Percentiles rank a stretch among this genome's conserved stretches.
phyloP scores from a whole-genome alignment of 2,329 filamentous ascomycete genomes.

The Tricladium varicosporioides region DNA sequence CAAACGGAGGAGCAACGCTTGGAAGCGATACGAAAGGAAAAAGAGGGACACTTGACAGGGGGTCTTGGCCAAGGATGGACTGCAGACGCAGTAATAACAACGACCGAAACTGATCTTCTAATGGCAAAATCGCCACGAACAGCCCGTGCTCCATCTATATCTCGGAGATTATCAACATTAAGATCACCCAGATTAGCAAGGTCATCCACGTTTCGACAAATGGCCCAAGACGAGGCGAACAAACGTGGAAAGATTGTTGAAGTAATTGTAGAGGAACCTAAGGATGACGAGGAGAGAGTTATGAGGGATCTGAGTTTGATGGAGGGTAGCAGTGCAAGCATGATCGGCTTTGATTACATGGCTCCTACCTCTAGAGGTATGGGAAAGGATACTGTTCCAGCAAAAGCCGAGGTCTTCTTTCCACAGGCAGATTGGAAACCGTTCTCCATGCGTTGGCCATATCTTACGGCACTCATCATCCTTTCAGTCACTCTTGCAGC shows the following conservation, averaged over 20 bases:
- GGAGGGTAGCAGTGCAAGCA: constrained; percentile 19
- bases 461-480: constrained; percentile 51
- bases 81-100: constrained; percentile 46
- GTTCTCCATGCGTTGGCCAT: constrained; percentile 62
- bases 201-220: constrained; percentile 44
- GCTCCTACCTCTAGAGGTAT: constrained; percentile 2
- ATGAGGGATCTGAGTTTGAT: constrained; percentile 30
- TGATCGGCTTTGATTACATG: constrained; percentile 18
- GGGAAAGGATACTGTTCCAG: constrained; percentile 24
- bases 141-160: constrained; percentile 14
- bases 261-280: constrained; percentile 47
- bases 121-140: constrained; percentile 26
- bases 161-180: constrained; percentile 22
- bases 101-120: constrained; percentile 45
- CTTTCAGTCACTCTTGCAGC: constrained; percentile 52
- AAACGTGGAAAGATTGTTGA: constrained; percentile 58
- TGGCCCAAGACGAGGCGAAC: constrained; percentile 59
- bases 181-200: constrained; percentile 27
- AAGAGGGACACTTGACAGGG: constrained; percentile 54
- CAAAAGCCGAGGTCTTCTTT: constrained; percentile 53
- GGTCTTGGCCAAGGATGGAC: constrained; percentile 55
- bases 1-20: constrained; percentile 21
- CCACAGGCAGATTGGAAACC: constrained; percentile 67
- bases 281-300: constrained; percentile 7
- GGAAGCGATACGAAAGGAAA: constrained; percentile 40